Conservation (phyloP, 2,329 filamentous ascomycete species). For the Cladosporium phlei region DNA sequence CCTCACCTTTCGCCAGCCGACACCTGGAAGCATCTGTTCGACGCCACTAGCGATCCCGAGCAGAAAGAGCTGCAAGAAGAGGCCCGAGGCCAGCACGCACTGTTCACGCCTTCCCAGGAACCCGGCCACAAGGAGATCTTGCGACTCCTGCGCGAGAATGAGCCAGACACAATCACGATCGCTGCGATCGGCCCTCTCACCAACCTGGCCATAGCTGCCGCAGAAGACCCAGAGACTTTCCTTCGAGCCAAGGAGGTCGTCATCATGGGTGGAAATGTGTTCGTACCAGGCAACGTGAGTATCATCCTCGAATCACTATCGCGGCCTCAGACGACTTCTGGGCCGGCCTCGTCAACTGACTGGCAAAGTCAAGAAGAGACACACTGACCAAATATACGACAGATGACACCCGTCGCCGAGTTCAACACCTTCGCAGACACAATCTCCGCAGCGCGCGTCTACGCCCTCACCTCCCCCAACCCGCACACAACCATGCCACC, state of each 20-base stretch:
- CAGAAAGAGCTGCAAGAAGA: constrained; percentile 11
- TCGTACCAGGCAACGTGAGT: constrained; percentile 67
- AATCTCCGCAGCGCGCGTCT: constrained; percentile 45
- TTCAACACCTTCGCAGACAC: constrained; percentile 92
- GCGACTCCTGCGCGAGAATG: constrained; percentile 75
- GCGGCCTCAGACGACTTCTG: too few relatives aligned
- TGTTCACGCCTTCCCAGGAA: constrained; percentile 70
- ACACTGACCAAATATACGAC: constrained; percentile 31
- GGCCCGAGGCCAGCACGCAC: constrained; percentile 25
- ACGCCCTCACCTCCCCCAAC: constrained; percentile 47
- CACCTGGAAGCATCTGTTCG: constrained; percentile 45
- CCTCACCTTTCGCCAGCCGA: constrained; percentile 45
- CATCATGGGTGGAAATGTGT: constrained; percentile 88
- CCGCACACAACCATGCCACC: constrained; percentile 79
- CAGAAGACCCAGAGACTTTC: constrained; percentile 84
- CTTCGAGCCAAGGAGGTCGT: constrained; percentile 84
- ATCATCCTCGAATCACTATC: constrained; percentile 16
- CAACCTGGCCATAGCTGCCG: constrained; percentile 85
- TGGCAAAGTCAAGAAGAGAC: background rate
- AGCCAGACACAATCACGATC: constrained; percentile 79
- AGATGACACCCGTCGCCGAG: constrained; percentile 73
- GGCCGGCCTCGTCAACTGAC: too few relatives aligned
- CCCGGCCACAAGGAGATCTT: constrained; percentile 83
- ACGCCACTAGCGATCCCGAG: constrained; percentile 27
- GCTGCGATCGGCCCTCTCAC: constrained; percentile 86